Conservation (phyloP, 176 grass and related monocot genomes). For the Pharus latifolius region DNA sequence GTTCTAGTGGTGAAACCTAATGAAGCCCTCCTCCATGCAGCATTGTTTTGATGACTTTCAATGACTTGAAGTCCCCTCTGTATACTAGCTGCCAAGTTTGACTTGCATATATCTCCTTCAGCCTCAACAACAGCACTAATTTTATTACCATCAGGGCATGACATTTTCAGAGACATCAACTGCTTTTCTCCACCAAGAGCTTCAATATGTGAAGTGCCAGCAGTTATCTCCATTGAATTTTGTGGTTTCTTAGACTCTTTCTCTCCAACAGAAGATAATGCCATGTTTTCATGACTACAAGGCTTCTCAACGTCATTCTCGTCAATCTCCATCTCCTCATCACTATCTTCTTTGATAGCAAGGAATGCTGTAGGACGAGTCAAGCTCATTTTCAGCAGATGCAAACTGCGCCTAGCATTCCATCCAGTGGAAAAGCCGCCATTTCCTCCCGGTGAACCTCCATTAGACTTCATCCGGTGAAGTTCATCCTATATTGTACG, state of each 20-base stretch:
- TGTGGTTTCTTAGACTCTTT: neutral
- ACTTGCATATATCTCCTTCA: slow-evolving; percentile 21
- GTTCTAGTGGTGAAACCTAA: slow-evolving; percentile 61
- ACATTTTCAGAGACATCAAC: slow-evolving; percentile 22
- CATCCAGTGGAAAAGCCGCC: slow-evolving; percentile 50
- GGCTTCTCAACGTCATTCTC: slow-evolving; percentile 85
- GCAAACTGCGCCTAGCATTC: slow-evolving; percentile 76
- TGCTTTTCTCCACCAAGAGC: slow-evolving; percentile 23
- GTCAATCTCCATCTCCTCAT: slow-evolving; percentile 99
- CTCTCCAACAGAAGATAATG: slow-evolving; percentile 24
- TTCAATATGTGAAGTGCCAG: slow-evolving; percentile 10
- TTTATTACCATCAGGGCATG: slow-evolving; percentile 24
- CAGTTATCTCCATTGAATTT: slow-evolving; percentile 7
- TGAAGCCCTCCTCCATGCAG: slow-evolving; percentile 64
- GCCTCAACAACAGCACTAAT: neutral
- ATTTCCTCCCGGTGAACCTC: slow-evolving; percentile 25
- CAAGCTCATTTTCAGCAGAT: slow-evolving; percentile 87
- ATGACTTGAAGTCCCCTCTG: slow-evolving; percentile 75
- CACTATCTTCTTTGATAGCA: slow-evolving; percentile 75
- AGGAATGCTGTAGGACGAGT: slow-evolving; percentile 52
- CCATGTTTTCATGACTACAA: slow-evolving; percentile 14
- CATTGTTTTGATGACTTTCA: slow-evolving; percentile 50
- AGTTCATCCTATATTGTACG: slow-evolving; percentile 68
- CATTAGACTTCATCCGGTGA: slow-evolving; percentile 82
- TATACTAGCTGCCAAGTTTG: slow-evolving; percentile 73